Base-by-base conservation (phyloP, 2,329 filamentous ascomycete species). In the Cryphonectria radicalis region DNA sequence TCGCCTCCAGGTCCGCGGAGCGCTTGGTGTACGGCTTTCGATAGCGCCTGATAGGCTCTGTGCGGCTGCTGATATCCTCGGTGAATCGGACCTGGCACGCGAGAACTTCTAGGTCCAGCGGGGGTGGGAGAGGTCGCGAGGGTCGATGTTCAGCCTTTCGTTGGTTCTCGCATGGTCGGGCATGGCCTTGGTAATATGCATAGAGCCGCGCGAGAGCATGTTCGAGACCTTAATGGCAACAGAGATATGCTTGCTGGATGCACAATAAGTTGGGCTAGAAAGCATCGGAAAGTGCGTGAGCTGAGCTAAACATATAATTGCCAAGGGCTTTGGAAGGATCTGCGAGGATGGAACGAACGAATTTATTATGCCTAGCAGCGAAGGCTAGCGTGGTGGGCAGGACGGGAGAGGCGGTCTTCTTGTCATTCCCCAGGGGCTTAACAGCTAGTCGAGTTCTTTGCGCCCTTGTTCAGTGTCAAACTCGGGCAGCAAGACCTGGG, bases 401-500 rank as follows among this genome's bases (percentile, higher is more conserved):
- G 32, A 4, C 4, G 17, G 22, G 32, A 11, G 19, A 19, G 3
- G 35, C 17, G 17, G n/a, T 19, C 32, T 35, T 35, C 3, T 40
- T 7, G 25, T 17, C 35, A 14, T 62, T 17, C 3, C 4, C 10
- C 6, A 55, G 22, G 14, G 19, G 1, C 6, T 35, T 8, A 71
- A 35, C 7, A 71, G 32, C 28, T 69, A 22, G 46, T 60, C 60
- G 40, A 66, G 60, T 11, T 66, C 66, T 8, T 57, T 37, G 5
- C 63, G 22, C n/a, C 70, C 70, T 0, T 55, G 60, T 3, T 63
- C 62, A 6, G 50, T 71, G 5, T 63, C 50, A 0, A 71, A 62
- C 40, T 66, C 70, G 3, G 70, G 60, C 40, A 71, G 57, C 22
- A 62, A 66, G 55, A 71, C 62, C 19, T 66, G 68, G 66, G 57